Evolutionary conservation across 768 basidiomycete genomes (phyloP), one percentile per base, ranked within the genome.

Genomic region (Mycena floridula): DNA sequence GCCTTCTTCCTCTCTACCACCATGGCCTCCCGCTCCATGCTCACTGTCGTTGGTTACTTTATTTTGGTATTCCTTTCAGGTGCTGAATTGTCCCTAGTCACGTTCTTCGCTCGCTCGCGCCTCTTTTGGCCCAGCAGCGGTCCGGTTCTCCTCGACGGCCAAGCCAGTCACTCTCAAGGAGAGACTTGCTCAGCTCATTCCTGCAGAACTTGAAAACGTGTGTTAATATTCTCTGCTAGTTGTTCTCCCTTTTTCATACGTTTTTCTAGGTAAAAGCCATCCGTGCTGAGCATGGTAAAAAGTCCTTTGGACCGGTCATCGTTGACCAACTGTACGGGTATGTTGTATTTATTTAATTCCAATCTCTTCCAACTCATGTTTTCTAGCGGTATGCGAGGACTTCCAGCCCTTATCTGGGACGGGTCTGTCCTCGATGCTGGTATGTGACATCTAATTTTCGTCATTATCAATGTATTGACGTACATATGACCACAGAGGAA

Each of bases 321-420:
- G 91, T 94, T 44, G 88, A 93, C 66, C 89, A 93, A 62, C 80
- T 93, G 53, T 90, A 91, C 63, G 91, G 91, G 88, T 82, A 59
- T 46, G 76, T 44, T 24, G 36, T 20, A 18, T 46, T 37, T 32
- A 22, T 7, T 7, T 45, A 25, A 20, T 25, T 26, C 30, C 25
- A 2, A 7, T 21, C 25, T 30, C 22, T 37, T 45, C n/a, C 22
- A 38, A 42, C 45, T 39, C 52, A 37, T 38, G 47, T 42, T 46
- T 26, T 52, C 1, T 49, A 91, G 88, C 54, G 89, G 89, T 43
- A 89, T 91, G 87, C 74, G 88, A 50, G 86, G 89, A 50, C 76
- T 90, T 39, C 89, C 94, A 52, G 93, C 92, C 43, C 81, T 98
- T 54, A 91, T 98, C 55, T 98, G 95, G 95, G 95, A 98, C 52